phyloP scores from a whole-genome alignment of 768 basidiomycete genomes.

The Dioszegia aurantiaca region DNA sequence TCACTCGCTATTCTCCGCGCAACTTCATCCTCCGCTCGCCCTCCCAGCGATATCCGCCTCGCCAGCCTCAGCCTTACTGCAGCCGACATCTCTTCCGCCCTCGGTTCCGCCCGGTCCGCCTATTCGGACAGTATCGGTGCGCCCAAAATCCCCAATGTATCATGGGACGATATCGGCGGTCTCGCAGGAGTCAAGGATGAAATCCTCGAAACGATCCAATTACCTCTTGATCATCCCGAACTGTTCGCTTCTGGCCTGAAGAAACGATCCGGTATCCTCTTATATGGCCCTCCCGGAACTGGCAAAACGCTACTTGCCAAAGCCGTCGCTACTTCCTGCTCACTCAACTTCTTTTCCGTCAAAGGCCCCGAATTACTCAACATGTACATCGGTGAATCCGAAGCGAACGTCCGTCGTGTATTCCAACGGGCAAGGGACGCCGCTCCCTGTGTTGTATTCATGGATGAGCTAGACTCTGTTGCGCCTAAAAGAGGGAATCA shows the following conservation, averaged over 20 bases:
- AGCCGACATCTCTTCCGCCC: conserved; percentile 69
- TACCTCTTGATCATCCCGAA: conserved; percentile 86
- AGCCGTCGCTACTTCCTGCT: conserved; percentile 91
- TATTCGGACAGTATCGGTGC: conserved; percentile 95
- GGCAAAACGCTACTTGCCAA: conserved; percentile 94
- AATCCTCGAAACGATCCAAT: conserved; percentile 91
- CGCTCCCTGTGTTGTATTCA: conserved; percentile 90
- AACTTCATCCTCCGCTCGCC: conserved; percentile 3
- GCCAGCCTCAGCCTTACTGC: conserved; percentile 55
- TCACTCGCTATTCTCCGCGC: conserved; percentile 56
- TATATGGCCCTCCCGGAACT: conserved; percentile 94
- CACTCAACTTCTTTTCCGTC: conserved; percentile 94
- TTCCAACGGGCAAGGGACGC: conserved; percentile 90
- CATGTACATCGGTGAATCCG: conserved; percentile 98
- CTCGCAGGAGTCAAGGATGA: conserved; percentile 80
- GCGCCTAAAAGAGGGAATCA: conserved; percentile 93
- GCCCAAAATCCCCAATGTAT: conserved; percentile 89
- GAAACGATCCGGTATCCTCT: conserved; percentile 87
- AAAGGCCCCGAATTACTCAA: conserved; percentile 94
- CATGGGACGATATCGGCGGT: conserved; percentile 98
- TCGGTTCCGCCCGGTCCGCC: conserved; percentile 67
- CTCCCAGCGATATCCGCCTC: conserved; percentile 24
- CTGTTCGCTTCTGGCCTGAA: conserved; percentile 86
- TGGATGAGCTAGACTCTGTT: conserved; percentile 91
- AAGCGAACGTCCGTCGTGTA: conserved; percentile 62